A percentile compares a stretch with the other conserved stretches of the same genome.
Conservation (phyloP, 768 basidiomycete genomes). For the Rhodotorula toruloides region DNA sequence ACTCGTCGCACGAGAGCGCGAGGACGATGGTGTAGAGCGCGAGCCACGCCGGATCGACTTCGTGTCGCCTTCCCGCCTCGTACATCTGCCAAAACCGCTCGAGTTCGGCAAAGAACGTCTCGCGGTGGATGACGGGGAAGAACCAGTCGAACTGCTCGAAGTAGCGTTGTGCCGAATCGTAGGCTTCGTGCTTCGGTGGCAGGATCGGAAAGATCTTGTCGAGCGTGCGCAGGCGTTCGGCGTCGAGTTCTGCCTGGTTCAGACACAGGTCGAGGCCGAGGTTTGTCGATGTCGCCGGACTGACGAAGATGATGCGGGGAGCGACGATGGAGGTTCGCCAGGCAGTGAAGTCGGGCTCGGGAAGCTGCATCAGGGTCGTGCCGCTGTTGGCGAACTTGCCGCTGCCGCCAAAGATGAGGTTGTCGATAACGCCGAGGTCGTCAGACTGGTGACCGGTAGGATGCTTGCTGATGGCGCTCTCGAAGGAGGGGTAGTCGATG, state of each 20-base stretch:
- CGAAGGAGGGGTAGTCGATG: background rate
- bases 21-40: conserved; percentile 14
- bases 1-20: conserved; percentile 15
- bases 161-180: background rate
- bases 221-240: background rate
- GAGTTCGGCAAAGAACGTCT: conserved; percentile 1
- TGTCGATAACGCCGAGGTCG: conserved; percentile 17
- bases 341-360: conserved; percentile 10
- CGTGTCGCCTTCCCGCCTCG: conserved; percentile 10
- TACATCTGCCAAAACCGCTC: conserved; percentile 25
- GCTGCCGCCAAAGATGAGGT: background rate
- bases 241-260: conserved; percentile 10
- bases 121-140: conserved; percentile 4
- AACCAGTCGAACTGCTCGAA: background rate
- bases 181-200: conserved; percentile 3
- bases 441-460: background rate
- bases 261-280: conserved; percentile 24
- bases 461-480: background rate
- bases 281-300: background rate
- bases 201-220: conserved; percentile 15
- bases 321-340: conserved; percentile 29
- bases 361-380: background rate
- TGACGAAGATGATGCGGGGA: background rate
- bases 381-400: background rate
- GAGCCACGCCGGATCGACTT: conserved; percentile 32